Evolutionary conservation across 2,329 filamentous ascomycete genomes (phyloP), one percentile per base, ranked within the genome.

Genomic region (Lachnellula subtilissima): DNA sequence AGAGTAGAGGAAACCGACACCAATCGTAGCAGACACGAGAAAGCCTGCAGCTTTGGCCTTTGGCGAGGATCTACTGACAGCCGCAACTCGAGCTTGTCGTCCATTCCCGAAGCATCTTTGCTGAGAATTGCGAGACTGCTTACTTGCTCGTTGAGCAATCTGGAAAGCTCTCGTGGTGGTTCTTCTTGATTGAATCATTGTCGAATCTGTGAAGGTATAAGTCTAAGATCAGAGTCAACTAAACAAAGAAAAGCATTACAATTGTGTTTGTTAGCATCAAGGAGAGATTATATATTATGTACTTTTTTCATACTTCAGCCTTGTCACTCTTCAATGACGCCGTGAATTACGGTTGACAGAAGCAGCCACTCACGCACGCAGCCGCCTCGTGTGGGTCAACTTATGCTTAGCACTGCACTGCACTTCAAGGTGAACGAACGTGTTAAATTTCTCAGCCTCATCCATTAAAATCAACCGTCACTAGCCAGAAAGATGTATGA

Each of bases 401-500:
- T 45, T 19, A 19, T 45, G 4, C 15, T 12, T 11, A 39, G 40
- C 40, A n/a, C 19, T 19, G 40, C 40, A n/a, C 19, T 19, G 19
- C n/a, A 11, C 6, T 6, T 25, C 43, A 28, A 8, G 8, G 15
- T 14, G 3, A 28, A 48, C 45, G 3, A 28, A 48, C 45, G 45
- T 48, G 45, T 39, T 50, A 52, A 61, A 50, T 52, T 55, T 32
- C 39, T 53, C 51, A 60, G 57, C 57, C 59, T 61, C 37, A 53
- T 42, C 52, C 23, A 15, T 32, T 11, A 15, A 17, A 12, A 28
- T 22, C 7, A 19, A 35, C 19, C 45, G n/a, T 11, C 15, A 32
- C 45, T 25, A 22, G 11, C 23, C 4, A 14, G n/a, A 15, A 75
- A 63, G 64, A 91, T 91, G 87, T 89, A 89, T 71, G 89, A 93